Percentiles rank a stretch among this genome's conserved stretches.
Evolutionary conservation across 768 basidiomycete genomes (phyloP).

Genomic region (Pulveroboletus frians): DNA sequence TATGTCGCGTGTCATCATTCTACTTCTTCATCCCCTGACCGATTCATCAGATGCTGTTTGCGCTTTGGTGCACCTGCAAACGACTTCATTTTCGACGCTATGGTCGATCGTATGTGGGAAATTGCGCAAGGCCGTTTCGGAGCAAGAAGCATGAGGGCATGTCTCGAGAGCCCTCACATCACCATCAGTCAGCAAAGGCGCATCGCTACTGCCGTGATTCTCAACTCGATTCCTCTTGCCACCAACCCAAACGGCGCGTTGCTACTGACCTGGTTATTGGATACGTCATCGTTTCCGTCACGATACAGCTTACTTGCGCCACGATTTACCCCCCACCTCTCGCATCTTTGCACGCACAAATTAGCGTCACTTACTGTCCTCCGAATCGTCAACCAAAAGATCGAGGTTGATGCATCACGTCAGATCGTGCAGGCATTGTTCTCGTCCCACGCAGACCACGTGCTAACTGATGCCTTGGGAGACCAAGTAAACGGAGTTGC

Average conservation of each 20-base stretch:
- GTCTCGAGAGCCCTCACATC: conserved; percentile 86
- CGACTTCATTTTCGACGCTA: conserved; percentile 96
- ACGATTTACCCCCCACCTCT: conserved; percentile 93
- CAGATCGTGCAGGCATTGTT: conserved; percentile 89
- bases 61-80: conserved; percentile 86
- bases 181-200: conserved; percentile 89
- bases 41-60: conserved; percentile 67
- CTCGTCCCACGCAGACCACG: conserved; percentile 83
- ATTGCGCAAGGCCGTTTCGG: conserved; percentile 97
- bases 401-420: conserved; percentile 81
- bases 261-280: conserved; percentile 93
- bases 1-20: conserved; percentile 37
- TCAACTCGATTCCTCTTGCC: conserved; percentile 96
- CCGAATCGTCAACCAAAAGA: conserved; percentile 94
- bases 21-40: background rate
- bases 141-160: conserved; percentile 95
- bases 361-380: conserved; percentile 92
- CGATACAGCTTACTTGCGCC: conserved; percentile 92
- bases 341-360: conserved; percentile 97
- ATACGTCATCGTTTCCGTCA: conserved; percentile 92
- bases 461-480: conserved; percentile 87
- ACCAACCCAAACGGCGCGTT: conserved; percentile 98
- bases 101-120: conserved; percentile 98
- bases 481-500: conserved; percentile 97
- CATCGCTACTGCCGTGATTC: conserved; percentile 87